phyloP scores from a whole-genome alignment of 768 basidiomycete species.

The Mycena olivaceomarginata region DNA sequence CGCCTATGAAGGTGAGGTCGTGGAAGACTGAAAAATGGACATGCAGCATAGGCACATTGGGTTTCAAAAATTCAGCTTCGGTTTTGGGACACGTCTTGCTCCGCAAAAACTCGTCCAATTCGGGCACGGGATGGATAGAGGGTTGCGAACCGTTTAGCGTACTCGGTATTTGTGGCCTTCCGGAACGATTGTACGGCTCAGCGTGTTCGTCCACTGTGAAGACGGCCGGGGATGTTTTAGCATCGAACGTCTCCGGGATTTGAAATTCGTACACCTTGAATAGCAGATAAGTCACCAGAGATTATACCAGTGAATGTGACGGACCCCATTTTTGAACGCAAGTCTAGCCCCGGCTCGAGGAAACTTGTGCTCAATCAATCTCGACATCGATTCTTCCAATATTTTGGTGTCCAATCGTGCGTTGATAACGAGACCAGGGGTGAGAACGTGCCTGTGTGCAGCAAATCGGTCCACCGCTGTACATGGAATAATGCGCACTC shows the following conservation, averaged over 20 bases:
- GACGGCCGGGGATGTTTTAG: not conserved
- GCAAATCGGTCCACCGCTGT: constrained; percentile 19
- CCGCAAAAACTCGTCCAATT: not conserved
- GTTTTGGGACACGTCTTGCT: not conserved
- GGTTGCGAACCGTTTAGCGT: not conserved
- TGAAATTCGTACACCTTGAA: constrained; percentile 31
- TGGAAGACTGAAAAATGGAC: constrained; percentile 26
- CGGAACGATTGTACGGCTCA: constrained; percentile 24
- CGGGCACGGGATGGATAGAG: not conserved
- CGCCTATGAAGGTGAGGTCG: constrained; percentile 34
- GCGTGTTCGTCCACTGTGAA: constrained; percentile 25
- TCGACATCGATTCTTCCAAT: constrained; percentile 20
- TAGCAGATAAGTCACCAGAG: not conserved
- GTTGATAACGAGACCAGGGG: constrained; percentile 30
- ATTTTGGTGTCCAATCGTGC: constrained; percentile 20
- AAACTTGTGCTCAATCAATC: constrained; percentile 21
- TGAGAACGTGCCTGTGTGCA: constrained; percentile 13
- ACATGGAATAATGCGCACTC: constrained; percentile 30
- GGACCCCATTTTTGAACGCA: constrained; percentile 25
- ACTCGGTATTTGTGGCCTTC: not conserved
- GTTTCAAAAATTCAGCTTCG: not conserved
- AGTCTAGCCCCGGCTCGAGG: constrained; percentile 37
- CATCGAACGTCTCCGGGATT: constrained; percentile 19
- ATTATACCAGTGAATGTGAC: not conserved
- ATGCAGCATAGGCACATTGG: constrained; percentile 22